These are phyloP conservation scores for Pyrenula aspistea DNA, from an alignment of 495 filamentous ascomycete species.

Conservation along the genomic window DNA sequence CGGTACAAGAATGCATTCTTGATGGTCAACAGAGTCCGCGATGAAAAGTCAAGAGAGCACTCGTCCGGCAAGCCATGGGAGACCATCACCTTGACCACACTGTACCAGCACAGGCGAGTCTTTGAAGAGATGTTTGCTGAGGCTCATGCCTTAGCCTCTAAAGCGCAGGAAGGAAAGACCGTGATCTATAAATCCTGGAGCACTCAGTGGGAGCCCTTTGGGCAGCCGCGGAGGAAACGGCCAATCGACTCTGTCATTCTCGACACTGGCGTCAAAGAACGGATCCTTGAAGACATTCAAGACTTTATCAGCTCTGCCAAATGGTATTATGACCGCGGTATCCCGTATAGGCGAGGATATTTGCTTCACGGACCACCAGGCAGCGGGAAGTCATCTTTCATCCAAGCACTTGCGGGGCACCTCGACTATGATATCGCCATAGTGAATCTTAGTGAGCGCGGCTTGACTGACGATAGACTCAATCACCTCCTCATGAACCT, in stretches of 20 bases:
- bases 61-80: constrained; percentile 82
- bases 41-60: constrained; percentile 56
- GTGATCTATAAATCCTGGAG: constrained; percentile 76
- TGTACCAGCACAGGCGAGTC: constrained; percentile 75
- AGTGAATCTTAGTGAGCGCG: constrained; percentile 84
- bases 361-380: constrained; percentile 89
- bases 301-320: constrained; percentile 67
- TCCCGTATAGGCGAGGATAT: constrained; percentile 90
- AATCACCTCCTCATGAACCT: constrained; percentile 81
- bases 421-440: constrained; percentile 91
- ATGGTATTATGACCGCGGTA: constrained; percentile 92
- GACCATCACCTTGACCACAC: constrained; percentile 81
- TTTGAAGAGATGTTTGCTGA: constrained; percentile 79
- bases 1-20: constrained; percentile 80
- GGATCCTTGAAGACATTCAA: constrained; percentile 70
- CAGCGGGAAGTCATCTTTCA: constrained; percentile 92
- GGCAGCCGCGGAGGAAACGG: constrained; percentile 75
- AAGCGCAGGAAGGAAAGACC: constrained; percentile 84
- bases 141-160: constrained; percentile 64
- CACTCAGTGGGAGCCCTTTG: constrained; percentile 76
- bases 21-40: constrained; percentile 71
- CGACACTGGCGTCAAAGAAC: constrained; percentile 73
- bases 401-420: constrained; percentile 85
- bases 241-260: constrained; percentile 81
- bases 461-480: constrained; percentile 84